Conservation (phyloP, 2,329 filamentous ascomycete genomes). For the Fusarium hostae region DNA sequence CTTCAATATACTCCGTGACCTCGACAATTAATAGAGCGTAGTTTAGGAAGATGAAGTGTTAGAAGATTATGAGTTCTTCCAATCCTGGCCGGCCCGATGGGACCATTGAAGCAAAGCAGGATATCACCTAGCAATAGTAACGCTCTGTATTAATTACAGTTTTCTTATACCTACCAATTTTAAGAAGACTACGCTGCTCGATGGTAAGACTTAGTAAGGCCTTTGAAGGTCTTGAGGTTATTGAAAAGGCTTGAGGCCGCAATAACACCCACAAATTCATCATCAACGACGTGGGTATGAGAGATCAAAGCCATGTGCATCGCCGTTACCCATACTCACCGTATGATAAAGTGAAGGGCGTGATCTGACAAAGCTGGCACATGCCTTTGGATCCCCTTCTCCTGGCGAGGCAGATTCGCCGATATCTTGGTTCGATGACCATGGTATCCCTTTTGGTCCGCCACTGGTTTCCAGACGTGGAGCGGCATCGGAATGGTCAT, state of each 20-base stretch:
- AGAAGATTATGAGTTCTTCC: too few relatives aligned
- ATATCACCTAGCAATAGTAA: neutral
- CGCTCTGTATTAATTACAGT: neutral
- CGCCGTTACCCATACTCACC: conserved; percentile 31
- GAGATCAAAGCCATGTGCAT: conserved; percentile 31
- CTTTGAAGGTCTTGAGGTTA: conserved; percentile 11
- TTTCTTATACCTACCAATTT: neutral
- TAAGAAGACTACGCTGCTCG: neutral
- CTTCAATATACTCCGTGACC: too few relatives aligned
- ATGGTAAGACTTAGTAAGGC: neutral
- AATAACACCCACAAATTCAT: neutral
- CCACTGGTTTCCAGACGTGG: neutral
- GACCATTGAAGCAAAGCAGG: neutral
- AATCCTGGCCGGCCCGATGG: neutral
- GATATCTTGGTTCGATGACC: neutral
- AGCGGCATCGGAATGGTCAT: neutral
- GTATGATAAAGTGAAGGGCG: conserved; percentile 18
- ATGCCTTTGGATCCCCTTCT: neutral
- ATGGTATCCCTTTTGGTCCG: neutral
- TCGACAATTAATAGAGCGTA: too few relatives aligned
- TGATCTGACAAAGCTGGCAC: neutral
- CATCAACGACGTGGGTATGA: neutral
- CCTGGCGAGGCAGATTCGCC: neutral
- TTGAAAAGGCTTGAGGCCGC: neutral
- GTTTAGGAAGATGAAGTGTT: too few relatives aligned